Conservation (phyloP, 139 green algal genomes). For the Tetratostichococcus sp. region DNA sequence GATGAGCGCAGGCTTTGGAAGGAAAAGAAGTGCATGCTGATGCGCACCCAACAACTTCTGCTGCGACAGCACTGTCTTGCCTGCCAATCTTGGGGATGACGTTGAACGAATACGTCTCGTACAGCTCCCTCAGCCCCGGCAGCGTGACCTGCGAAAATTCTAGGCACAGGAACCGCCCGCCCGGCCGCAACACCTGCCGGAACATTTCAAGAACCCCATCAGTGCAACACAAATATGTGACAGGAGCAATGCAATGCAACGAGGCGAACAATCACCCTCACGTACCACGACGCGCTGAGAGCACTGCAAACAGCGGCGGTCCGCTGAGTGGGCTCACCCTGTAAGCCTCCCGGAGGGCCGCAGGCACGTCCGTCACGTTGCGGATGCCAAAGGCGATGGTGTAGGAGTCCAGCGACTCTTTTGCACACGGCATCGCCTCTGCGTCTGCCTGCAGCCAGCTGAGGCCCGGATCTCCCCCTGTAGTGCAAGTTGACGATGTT, state of each 20-base stretch:
- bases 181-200: constrained; percentile 71
- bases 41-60: no score
- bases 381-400: constrained; percentile 97
- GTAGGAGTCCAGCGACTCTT: constrained; percentile 82
- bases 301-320: no score
- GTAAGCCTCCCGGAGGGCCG: constrained; percentile 80
- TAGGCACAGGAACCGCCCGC: constrained; percentile 87
- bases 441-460: constrained; percentile 84
- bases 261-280: no score
- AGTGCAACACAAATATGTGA: no score
- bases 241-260: no score
- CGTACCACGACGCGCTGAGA: no score
- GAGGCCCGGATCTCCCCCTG: constrained; percentile 37
- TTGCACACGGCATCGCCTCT: constrained; percentile 77
- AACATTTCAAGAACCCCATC: no score
- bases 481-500: no score
- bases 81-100: constrained; percentile 89
- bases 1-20: neutral
- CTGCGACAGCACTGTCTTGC: no score
- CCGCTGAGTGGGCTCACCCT: constrained; percentile 23
- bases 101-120: constrained; percentile 93
- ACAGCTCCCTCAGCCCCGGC: constrained; percentile 71
- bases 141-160: constrained; percentile 84
- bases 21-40: neutral
- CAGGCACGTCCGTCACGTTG: constrained; percentile 85